These are phyloP conservation scores for Aspergillus diversus DNA, from an alignment of 495 filamentous ascomycete genomes.

Conservation along the genomic window DNA sequence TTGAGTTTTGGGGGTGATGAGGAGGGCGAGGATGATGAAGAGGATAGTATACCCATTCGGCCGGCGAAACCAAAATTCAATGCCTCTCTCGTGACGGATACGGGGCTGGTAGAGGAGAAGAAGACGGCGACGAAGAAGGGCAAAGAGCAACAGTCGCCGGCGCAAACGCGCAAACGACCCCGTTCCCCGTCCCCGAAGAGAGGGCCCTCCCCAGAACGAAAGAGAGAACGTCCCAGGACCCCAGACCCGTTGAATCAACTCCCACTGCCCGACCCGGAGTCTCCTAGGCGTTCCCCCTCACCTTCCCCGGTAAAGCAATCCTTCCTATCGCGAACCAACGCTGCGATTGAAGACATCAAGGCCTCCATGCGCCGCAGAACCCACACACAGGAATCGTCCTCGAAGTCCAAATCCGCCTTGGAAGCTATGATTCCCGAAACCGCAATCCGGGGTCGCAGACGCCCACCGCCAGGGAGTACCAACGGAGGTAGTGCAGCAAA, in stretches of 20 bases:
- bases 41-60: conserved; percentile 58
- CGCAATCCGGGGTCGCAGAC: conserved; percentile 78
- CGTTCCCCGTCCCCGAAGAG: conserved; percentile 32
- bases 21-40: conserved; percentile 55
- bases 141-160: conserved; percentile 10
- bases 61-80: conserved; percentile 92
- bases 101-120: conserved; percentile 30
- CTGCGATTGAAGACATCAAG: conserved; percentile 87
- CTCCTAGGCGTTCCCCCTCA: conserved; percentile 52
- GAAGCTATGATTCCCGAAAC: conserved; percentile 85
- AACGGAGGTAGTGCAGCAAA: conserved; percentile 33
- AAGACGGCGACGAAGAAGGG: conserved; percentile 16
- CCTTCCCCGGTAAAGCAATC: conserved; percentile 59
- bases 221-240: conserved; percentile 33
- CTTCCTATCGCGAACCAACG: conserved; percentile 75
- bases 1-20: conserved; percentile 92
- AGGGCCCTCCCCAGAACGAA: conserved; percentile 27
- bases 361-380: conserved; percentile 87
- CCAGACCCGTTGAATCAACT: conserved; percentile 48
- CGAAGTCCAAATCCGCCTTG: conserved; percentile 66
- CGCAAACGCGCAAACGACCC: conserved; percentile 33
- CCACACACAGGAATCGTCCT: conserved; percentile 54
- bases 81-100: conserved; percentile 70
- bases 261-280: conserved; percentile 51
- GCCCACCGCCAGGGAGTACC: conserved; percentile 58